A percentile compares a stretch with the other conserved stretches of the same genome.
Conservation (phyloP, 2,329 filamentous ascomycete species). For the Stachybotrys echinatus region DNA sequence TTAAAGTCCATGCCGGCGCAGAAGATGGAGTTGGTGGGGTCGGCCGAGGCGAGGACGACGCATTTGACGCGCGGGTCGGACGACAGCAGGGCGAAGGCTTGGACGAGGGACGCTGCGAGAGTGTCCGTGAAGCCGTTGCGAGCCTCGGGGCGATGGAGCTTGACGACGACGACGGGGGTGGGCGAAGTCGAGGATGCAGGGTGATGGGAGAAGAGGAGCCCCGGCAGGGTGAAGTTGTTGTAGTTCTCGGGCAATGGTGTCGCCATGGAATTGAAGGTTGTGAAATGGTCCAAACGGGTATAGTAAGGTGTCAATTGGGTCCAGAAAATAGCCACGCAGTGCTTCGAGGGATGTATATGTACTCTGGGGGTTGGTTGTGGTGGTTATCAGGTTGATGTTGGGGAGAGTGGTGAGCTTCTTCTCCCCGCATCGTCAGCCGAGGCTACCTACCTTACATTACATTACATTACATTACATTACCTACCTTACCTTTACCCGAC, state of each 20-base stretch:
- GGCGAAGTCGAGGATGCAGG: constrained; percentile 44
- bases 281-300: background rate
- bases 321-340: too few relatives aligned
- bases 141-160: constrained; percentile 58
- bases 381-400: too few relatives aligned
- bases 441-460: too few relatives aligned
- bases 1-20: constrained; percentile 55
- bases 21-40: constrained; percentile 43
- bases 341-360: too few relatives aligned
- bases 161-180: constrained; percentile 58
- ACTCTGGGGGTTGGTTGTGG: too few relatives aligned
- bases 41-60: constrained; percentile 50
- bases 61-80: constrained; percentile 47
- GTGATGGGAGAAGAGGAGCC: constrained; percentile 44
- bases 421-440: too few relatives aligned
- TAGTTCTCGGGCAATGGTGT: constrained; percentile 32
- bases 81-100: constrained; percentile 45
- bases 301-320: too few relatives aligned
- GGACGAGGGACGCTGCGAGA: constrained; percentile 58
- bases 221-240: constrained; percentile 31
- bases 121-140: constrained; percentile 65
- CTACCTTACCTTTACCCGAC: too few relatives aligned
- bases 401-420: too few relatives aligned
- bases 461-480: too few relatives aligned
- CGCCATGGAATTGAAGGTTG: constrained; percentile 16